Conservation (phyloP, 495 filamentous ascomycete species). For the Penicillium cinerascens region DNA sequence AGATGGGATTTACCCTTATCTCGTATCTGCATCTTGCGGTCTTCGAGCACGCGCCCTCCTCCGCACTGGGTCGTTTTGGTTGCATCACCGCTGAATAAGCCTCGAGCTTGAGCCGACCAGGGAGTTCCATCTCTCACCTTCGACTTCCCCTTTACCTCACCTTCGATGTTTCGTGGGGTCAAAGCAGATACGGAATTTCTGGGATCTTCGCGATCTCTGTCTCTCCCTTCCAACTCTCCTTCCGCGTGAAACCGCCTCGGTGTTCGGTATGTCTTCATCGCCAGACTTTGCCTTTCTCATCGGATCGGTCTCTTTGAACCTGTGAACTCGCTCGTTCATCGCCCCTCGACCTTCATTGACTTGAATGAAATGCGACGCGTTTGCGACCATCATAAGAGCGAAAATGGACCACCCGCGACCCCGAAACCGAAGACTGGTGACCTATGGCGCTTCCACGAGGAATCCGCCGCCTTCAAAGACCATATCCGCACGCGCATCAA, state of each 20-base stretch:
- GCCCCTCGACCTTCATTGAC: not conserved
- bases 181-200: not conserved
- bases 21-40: not conserved
- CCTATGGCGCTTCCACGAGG: slow-evolving; percentile 45
- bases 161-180: not conserved
- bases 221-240: not conserved
- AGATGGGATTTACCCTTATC: slow-evolving; percentile 16
- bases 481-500: not conserved
- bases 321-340: not conserved
- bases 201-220: not conserved
- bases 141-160: not conserved
- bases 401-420: slow-evolving; percentile 22
- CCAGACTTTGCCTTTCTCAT: not conserved
- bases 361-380: slow-evolving; percentile 5
- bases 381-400: slow-evolving; percentile 1
- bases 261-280: not conserved
- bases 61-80: not conserved
- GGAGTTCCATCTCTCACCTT: not conserved
- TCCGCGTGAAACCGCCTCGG: not conserved
- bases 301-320: not conserved
- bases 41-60: not conserved
- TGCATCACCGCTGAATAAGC: slow-evolving; percentile 3
- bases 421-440: slow-evolving; percentile 41
- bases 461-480: slow-evolving; percentile 13
- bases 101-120: not conserved